Evolutionary conservation across 805 yeast species (phyloP), one percentile per base, ranked within the genome.

Genomic region (Torulaspora quercuum): DNA sequence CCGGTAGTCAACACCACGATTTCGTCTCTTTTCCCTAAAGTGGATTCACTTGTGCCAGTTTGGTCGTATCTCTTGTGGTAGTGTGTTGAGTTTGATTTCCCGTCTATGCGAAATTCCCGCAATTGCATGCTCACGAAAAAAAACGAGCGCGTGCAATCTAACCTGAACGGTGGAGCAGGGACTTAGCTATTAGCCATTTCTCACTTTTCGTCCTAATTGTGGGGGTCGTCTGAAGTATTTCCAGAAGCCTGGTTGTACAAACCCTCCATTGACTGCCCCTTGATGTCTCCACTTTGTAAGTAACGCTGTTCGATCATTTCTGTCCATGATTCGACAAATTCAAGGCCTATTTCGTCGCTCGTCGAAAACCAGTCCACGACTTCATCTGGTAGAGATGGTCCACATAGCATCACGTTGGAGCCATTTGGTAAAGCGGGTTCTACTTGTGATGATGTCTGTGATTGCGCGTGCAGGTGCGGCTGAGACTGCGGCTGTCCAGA

Each of bases 291-390:
- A 27, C 31, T 32, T 21, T 37, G 45, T 33, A 41, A 29, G 16
- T 76, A 71, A 42, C 79, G 85, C 47, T 77, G 80, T 53, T 82
- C 90, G 26, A 82, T 73, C 75, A 81, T 78, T 53, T 80, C 85
- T 0, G 90, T 82, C 80, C 88, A 82, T 2, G 86, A 86, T 24
- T 80, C 89, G 18, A 80, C 81, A 46, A 75, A 75, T 37, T 74
- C 78, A 31, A 75, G 53, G 10, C 81, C 81, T 14, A 75, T 67
- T 29, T 70, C 66, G 33, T 66, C 72, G 42, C 72, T 70, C 20
- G 63, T 61, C 26, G 70, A 56, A 38, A 75, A 73, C 76, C 78
- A 75, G 42, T 73, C 73, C 28, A 72, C 65, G 9, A 73, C 64
- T 11, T 64, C 63, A 12, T 47, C 39, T 0, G 57, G 49, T 7